phyloP scores from a whole-genome alignment of 23 red algal genomes.

The Gracilaria vermiculophylla region DNA sequence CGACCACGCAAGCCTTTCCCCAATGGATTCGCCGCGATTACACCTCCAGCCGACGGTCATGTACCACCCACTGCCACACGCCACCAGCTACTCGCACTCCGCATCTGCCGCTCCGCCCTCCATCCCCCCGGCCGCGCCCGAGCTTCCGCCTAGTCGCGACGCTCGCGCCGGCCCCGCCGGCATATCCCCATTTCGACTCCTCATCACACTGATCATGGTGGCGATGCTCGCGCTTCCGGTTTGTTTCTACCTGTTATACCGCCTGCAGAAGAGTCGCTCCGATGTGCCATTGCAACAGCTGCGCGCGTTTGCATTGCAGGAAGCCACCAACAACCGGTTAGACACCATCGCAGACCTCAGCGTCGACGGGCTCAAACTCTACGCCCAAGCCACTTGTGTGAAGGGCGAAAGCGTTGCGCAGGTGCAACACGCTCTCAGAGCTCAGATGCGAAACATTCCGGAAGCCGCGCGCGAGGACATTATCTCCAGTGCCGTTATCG shows the following conservation, averaged over 20 bases:
- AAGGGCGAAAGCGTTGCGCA: background rate
- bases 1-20: too few relatives aligned
- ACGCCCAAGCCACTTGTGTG: slow-evolving; percentile 24
- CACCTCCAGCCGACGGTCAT: too few relatives aligned
- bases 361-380: background rate
- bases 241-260: background rate
- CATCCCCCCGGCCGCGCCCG: too few relatives aligned
- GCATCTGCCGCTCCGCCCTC: too few relatives aligned
- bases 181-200: background rate
- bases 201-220: background rate
- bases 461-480: background rate
- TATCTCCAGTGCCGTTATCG: slow-evolving; percentile 18
- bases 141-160: background rate
- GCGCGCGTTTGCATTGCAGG: background rate
- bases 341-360: background rate
- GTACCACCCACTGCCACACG: too few relatives aligned
- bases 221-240: background rate
- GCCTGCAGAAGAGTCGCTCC: background rate
- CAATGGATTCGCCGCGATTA: too few relatives aligned
- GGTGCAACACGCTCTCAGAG: background rate
- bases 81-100: too few relatives aligned
- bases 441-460: slow-evolving; percentile 7
- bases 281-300: background rate
- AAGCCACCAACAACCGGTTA: background rate
- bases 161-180: background rate